Percentiles rank a stretch among this genome's conserved stretches.
phyloP scores from a whole-genome alignment of 345 rosid species.

The Acer campestre region DNA sequence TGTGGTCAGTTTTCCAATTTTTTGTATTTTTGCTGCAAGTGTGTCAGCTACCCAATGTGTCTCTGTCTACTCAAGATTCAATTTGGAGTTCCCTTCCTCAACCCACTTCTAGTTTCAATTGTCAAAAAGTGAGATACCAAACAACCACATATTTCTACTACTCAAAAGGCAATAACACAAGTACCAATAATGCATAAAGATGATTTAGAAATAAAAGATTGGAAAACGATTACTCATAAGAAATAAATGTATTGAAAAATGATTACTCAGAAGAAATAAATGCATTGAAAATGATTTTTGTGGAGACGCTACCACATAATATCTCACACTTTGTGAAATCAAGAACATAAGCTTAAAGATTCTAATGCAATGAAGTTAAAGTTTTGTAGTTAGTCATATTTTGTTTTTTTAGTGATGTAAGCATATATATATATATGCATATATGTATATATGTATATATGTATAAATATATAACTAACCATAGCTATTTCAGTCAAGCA shows the following conservation, averaged over 20 bases:
- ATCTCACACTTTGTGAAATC: not conserved
- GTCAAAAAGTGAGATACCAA: not conserved
- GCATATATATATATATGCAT: not conserved
- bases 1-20: not conserved
- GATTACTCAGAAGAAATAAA: not conserved
- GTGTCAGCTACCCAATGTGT: not conserved
- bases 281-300: not conserved
- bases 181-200: not conserved
- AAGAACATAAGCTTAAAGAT: not conserved
- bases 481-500: not conserved
- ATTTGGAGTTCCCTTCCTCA: not conserved
- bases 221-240: not conserved
- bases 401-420: not conserved
- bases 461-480: not conserved
- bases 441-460: not conserved
- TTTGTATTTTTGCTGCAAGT: not conserved
- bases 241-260: not conserved
- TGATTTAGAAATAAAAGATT: not conserved
- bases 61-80: not conserved
- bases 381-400: not conserved
- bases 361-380: not conserved
- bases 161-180: not conserved
- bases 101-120: not conserved
- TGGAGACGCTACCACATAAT: not conserved
- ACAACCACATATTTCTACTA: not conserved